Evolutionary conservation across 2,329 filamentous ascomycete species (phyloP), one percentile per base, ranked within the genome.

Genomic region (Colletotrichum sp.): DNA sequence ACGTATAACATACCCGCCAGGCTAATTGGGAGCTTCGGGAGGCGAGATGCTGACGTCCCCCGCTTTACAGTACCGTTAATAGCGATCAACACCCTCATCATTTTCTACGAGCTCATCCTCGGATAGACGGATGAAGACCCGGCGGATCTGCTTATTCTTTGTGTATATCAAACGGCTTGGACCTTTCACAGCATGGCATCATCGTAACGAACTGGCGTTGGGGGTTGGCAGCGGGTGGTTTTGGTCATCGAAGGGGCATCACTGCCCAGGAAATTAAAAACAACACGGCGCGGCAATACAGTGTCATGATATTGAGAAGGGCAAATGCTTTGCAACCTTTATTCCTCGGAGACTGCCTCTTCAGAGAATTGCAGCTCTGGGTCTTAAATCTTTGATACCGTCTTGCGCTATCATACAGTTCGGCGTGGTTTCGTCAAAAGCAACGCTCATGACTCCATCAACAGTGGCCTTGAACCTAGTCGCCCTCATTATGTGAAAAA

Each of bases 21-120:
- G n/a, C 43, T 52, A n/a, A 21, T 24, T 52, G n/a, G n/a, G 10
- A 52, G 43, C 43, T 52, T 21, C 43, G n/a, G 43, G 43, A 52
- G 43, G 28, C 26, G 18, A 15, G 34, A 8, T 21, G 24, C 58
- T 74, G 58, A 74, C 71, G 21, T n/a, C 6, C 21, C 26, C 34
- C 64, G 12, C 21, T 36, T 43, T 21, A n/a, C 80, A 97, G 95
- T 96, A 89, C 96, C 95, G 16, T 86, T 98, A 78, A 98, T 98
- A 85, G 91, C 92, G 77, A 92, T 96, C 81, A 98, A 98, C 84
- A 92, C 93, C 8, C 84, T 96, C 79, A 93, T 98, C 79, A 97
- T 98, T 82, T 83, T 95, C 75, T 98, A 96, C 86, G 94, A 96
- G 86, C 87, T 97, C 55, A 89, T 96, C 63, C 87, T 96, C 32